These are phyloP conservation scores for Boletus tylopilopsis DNA, from an alignment of 768 basidiomycete genomes.

Conservation along the genomic window DNA sequence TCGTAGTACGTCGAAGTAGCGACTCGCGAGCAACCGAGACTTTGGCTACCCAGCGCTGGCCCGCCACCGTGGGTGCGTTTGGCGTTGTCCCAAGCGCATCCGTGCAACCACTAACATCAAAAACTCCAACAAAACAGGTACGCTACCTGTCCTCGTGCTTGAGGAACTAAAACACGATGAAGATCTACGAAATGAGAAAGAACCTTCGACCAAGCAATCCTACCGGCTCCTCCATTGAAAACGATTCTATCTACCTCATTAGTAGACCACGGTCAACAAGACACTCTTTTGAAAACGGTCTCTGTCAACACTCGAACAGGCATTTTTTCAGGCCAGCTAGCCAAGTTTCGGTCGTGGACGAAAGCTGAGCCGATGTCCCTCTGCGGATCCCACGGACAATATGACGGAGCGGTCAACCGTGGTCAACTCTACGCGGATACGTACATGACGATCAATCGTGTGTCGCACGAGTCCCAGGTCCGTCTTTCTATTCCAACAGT, in stretches of 20 bases:
- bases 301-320: not conserved
- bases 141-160: not conserved
- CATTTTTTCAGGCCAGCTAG: not conserved
- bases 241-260: not conserved
- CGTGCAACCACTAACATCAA: too few species aligned
- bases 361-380: not conserved
- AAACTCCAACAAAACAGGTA: too few species aligned
- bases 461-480: not conserved
- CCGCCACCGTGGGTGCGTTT: too few species aligned
- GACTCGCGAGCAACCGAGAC: too few species aligned
- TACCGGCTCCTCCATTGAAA: not conserved
- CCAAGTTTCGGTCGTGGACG: too few species aligned
- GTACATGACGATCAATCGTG: not conserved
- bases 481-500: not conserved
- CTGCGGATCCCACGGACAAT: not conserved
- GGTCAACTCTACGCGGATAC: not conserved
- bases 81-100: too few species aligned
- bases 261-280: not conserved
- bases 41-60: too few species aligned
- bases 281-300: too few species aligned
- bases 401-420: not conserved
- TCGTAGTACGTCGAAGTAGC: too few species aligned
- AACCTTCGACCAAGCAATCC: not conserved
- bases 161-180: not conserved
- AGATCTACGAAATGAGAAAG: not conserved